Base-by-base conservation (phyloP, 352 stramenopile species). In the Globisporangium yorkense region DNA sequence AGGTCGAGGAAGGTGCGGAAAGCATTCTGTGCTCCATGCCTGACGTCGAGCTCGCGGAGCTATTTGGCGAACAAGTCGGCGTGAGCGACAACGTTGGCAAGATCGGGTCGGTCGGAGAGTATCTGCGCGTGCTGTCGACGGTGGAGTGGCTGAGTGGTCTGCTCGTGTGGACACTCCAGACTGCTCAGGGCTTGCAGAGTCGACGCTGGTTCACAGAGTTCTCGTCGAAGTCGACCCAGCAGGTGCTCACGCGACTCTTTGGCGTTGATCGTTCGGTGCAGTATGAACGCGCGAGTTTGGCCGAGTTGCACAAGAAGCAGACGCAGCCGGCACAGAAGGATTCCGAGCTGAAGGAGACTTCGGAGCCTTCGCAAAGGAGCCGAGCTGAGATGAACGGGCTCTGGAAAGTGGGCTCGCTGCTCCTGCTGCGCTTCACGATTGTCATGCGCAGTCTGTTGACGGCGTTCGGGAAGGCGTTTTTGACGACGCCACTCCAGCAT, bases 191-290 rank as follows among this genome's bases (percentile, higher is more conserved):
- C 37, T 67, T 87, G 29, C 82, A 93, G 49, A 88, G 69, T 63
- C 78, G 82, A 31, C 69, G 84, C 43, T 93, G 80, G 80, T 94
- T 96, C 53, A 65, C 71, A 0, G 85, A 95, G 27, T 87, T 94
- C 43, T 69, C 75, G 1, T 72, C 70, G 24, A 74, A 74, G 65
- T 53, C 66, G 24, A 89, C 78, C 21, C 72, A 86, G 54, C 59
- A 77, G 48, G 63, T 87, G 16, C 54, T 95, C 16, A 51, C 71
- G 15, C 74, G 79, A n/a, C 60, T 95, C 15, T 94, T 95, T 53
- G 54, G 69, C 24, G 65, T 95, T 3, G 80, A 88, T 48, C 77
- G 79, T 37, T 84, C 70, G 0, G 74, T 92, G 21, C 84, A 93
- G 51, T 76, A 83, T 44, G 86, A 95, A 49, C 75, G 86, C 20